These are phyloP conservation scores for Aspergillus hiratsukae DNA, from an alignment of 2,329 filamentous ascomycete species.

Conservation along the genomic window DNA sequence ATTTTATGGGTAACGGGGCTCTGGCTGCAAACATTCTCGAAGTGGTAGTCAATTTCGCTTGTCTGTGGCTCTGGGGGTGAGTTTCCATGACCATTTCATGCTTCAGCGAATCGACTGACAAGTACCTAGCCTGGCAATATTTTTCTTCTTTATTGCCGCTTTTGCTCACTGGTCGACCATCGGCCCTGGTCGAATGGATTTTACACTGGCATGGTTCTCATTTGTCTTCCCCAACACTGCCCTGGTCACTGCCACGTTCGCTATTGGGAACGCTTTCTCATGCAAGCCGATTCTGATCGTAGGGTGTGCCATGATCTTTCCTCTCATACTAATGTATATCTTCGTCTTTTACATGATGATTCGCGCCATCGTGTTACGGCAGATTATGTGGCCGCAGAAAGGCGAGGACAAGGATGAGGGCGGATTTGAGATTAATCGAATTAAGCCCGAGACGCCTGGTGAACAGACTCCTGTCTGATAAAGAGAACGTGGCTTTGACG, in stretches of 20 bases:
- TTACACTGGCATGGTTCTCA: conserved; percentile 82
- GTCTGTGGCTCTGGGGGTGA: conserved; percentile 73
- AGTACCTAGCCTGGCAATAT: conserved; percentile 58
- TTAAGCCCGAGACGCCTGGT: conserved; percentile 21
- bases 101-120: conserved; percentile 8
- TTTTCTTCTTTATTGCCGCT: conserved; percentile 79
- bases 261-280: conserved; percentile 60
- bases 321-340: conserved; percentile 64
- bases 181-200: conserved; percentile 59
- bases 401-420: conserved; percentile 62
- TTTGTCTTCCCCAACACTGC: conserved; percentile 81
- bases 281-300: conserved; percentile 60
- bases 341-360: conserved; percentile 68
- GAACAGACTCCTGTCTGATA: conserved; percentile 15
- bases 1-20: conserved; percentile 56
- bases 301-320: conserved; percentile 63
- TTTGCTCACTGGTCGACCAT: conserved; percentile 69
- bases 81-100: conserved; percentile 4
- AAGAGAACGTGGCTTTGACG: not conserved
- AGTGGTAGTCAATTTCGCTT: conserved; percentile 58
- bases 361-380: conserved; percentile 57
- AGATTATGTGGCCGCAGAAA: conserved; percentile 74
- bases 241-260: conserved; percentile 66
- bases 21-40: conserved; percentile 53
- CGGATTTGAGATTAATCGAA: conserved; percentile 45